Percentiles rank a stretch among this genome's conserved stretches.
phyloP scores from a whole-genome alignment of 306 rosid species.

The Dryas alaskensis region DNA sequence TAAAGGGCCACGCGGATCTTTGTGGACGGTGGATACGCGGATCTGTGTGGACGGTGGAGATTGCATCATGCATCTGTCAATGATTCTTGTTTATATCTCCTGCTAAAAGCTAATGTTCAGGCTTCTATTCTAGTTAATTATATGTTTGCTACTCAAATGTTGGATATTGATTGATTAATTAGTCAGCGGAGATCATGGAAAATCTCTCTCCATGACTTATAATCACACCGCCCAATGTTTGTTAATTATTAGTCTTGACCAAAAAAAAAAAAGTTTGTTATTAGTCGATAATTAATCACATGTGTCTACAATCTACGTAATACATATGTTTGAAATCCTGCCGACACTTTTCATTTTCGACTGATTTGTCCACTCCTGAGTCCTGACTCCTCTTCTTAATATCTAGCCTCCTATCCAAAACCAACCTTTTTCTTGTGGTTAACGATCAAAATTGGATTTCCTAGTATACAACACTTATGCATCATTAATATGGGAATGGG shows the following conservation, averaged over 20 bases:
- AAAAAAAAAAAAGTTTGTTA: neutral
- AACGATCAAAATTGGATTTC: no score
- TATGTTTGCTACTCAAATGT: neutral
- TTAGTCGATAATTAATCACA: conserved; percentile 2
- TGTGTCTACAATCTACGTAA: neutral
- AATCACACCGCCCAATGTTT: conserved; percentile 40
- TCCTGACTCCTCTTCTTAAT: no score
- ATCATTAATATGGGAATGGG: no score
- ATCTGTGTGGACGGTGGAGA: conserved; percentile 55
- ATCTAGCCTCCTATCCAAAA: no score
- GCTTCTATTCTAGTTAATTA: neutral
- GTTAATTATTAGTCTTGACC: neutral
- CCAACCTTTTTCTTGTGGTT: no score
- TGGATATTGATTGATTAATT: conserved; percentile 31
- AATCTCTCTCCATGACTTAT: conserved; percentile 25
- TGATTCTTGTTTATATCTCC: neutral
- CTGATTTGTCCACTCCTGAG: neutral
- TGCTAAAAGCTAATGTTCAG: no score
- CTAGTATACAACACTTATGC: no score
- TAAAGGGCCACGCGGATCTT: no score
- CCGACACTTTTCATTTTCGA: conserved; percentile 28
- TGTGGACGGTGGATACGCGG: conserved; percentile 56
- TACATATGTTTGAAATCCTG: conserved; percentile 37
- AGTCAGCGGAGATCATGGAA: conserved; percentile 46
- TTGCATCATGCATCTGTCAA: conserved; percentile 22